phyloP scores from a whole-genome alignment of 208 protist species.

The Ichthyophonus hoferi region DNA sequence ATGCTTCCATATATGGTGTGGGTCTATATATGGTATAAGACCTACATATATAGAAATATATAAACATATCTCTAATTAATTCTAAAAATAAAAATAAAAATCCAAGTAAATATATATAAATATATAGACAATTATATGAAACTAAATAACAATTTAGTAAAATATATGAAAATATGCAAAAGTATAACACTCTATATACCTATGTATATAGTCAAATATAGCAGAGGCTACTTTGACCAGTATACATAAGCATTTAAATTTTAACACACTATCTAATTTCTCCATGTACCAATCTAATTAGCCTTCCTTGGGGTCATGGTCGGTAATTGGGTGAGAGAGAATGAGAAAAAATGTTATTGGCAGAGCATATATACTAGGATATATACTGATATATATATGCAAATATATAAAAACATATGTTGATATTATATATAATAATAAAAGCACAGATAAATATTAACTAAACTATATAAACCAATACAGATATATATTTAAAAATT shows the following conservation, averaged over 20 bases:
- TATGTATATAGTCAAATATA: not conserved
- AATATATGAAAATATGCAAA: not conserved
- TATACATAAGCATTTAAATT: not conserved
- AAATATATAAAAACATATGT: not conserved
- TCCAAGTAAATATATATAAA: conserved; percentile 8
- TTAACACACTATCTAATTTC: not conserved
- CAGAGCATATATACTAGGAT: too few species aligned
- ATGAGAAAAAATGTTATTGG: too few species aligned
- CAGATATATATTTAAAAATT: not conserved
- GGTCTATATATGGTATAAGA: too few species aligned
- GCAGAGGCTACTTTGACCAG: not conserved
- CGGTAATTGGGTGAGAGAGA: too few species aligned
- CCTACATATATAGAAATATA: too few species aligned
- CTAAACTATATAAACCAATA: not conserved
- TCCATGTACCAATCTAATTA: not conserved
- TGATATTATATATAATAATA: not conserved
- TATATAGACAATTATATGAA: not conserved
- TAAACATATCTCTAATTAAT: too few species aligned
- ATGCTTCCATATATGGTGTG: too few species aligned
- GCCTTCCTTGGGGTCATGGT: too few species aligned
- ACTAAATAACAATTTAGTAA: not conserved
- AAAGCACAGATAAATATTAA: not conserved
- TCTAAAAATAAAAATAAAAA: too few species aligned
- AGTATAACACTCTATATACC: too few species aligned
- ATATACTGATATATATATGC: not conserved